Percentiles rank a stretch among this genome's conserved stretches.
Conservation (phyloP, 2,329 filamentous ascomycete genomes). For the Cladosporium phlei region DNA sequence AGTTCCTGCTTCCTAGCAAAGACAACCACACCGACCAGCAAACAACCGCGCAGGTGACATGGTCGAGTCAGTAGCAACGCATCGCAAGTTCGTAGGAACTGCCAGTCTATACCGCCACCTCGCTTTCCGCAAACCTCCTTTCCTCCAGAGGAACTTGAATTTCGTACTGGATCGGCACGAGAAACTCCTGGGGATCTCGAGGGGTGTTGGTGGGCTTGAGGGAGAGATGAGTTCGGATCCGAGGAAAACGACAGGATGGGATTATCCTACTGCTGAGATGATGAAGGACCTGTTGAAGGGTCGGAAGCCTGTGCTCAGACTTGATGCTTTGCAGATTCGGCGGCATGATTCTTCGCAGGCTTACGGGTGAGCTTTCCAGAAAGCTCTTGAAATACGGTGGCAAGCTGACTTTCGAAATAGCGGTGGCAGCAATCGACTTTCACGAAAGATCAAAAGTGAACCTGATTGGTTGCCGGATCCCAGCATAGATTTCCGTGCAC, state of each 20-base stretch:
- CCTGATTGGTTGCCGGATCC: constrained; percentile 23
- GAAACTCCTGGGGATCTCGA: constrained; percentile 11
- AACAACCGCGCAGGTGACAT: constrained; percentile 14
- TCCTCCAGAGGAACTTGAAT: constrained; percentile 31
- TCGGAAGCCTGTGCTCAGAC: constrained; percentile 20
- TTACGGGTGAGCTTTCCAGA: background rate
- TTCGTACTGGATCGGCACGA: constrained; percentile 27
- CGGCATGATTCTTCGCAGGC: background rate
- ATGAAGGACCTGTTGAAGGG: constrained; percentile 22
- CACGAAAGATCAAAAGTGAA: background rate
- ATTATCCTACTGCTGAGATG: constrained; percentile 27
- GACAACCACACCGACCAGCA: background rate
- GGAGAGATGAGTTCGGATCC: constrained; percentile 15
- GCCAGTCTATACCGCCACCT: constrained; percentile 16
- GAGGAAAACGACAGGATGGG: constrained; percentile 21
- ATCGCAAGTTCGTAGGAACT: constrained; percentile 17
- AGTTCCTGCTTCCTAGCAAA: background rate
- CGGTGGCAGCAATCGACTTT: background rate
- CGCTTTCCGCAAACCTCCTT: constrained; percentile 17
- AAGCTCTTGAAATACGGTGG: background rate
- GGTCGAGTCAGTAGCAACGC: constrained; percentile 15
- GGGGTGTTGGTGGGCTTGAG: constrained; percentile 3
- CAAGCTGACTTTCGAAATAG: background rate
- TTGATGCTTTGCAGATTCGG: constrained; percentile 19
- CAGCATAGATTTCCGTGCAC: constrained; percentile 15